These are phyloP conservation scores for Debaryomyces tyrocola DNA, from an alignment of 805 yeast species.

Conservation along the genomic window DNA sequence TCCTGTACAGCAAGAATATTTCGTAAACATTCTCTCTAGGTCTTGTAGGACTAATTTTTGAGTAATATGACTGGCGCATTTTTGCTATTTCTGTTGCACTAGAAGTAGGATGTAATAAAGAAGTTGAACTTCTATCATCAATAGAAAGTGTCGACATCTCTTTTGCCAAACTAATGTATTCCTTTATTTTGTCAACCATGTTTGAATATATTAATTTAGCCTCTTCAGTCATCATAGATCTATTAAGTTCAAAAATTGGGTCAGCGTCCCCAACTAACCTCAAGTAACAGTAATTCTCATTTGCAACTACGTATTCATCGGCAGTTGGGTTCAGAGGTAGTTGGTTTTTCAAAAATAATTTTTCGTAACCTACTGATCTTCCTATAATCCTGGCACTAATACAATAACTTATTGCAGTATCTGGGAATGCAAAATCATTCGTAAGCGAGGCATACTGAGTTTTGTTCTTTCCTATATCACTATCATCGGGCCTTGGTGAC, in stretches of 20 bases:
- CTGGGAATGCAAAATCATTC: constrained; percentile 31
- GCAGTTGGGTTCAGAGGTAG: constrained; percentile 13
- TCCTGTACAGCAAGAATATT: constrained; percentile 29
- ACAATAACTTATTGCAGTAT: constrained; percentile 30
- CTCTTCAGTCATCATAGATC: constrained; percentile 31
- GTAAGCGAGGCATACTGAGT: constrained; percentile 16
- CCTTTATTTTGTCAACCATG: constrained; percentile 27
- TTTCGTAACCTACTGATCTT: constrained; percentile 29
- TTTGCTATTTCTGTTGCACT: constrained; percentile 27
- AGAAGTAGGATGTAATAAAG: constrained; percentile 15
- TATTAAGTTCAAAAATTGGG: constrained; percentile 25
- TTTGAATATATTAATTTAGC: constrained; percentile 32
- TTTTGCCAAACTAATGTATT: constrained; percentile 24
- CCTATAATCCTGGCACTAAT: constrained; percentile 40
- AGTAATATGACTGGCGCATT: constrained; percentile 27
- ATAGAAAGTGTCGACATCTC: constrained; percentile 14
- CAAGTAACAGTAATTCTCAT: constrained; percentile 25
- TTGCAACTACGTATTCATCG: constrained; percentile 32
- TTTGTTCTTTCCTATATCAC: neutral
- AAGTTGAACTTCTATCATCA: constrained; percentile 5
- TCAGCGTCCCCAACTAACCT: constrained; percentile 24
- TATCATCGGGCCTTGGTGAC: neutral
- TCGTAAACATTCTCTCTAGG: constrained; percentile 18
- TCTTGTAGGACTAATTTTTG: constrained; percentile 11
- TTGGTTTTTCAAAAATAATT: constrained; percentile 12